Conservation (phyloP, 768 basidiomycete species). For the Tremella mesenterica region DNA sequence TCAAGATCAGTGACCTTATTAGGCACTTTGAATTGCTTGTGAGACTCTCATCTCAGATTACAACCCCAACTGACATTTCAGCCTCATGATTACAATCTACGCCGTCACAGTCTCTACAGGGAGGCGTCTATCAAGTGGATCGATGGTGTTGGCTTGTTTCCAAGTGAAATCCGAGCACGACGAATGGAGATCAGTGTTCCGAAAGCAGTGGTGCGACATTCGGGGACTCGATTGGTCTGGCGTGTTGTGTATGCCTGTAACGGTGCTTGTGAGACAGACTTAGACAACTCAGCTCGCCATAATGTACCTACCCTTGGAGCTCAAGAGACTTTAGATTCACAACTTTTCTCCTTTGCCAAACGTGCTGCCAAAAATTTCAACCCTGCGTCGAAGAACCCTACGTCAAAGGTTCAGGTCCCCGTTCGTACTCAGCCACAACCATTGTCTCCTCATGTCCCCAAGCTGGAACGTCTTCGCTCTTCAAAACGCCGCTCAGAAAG, state of each 20-base stretch:
- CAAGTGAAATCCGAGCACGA: neutral
- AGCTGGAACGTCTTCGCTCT: too few relatives aligned
- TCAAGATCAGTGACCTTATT: too few relatives aligned
- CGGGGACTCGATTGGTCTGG: neutral
- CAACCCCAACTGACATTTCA: neutral
- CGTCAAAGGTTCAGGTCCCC: too few relatives aligned
- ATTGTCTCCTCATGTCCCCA: too few relatives aligned
- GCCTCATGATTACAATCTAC: neutral
- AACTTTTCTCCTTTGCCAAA: too few relatives aligned
- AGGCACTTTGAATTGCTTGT: neutral
- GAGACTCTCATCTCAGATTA: neutral
- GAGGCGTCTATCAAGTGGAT: neutral
- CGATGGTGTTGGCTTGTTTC: neutral
- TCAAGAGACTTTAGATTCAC: too few relatives aligned
- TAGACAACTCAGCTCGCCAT: too few relatives aligned
- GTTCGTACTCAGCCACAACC: too few relatives aligned
- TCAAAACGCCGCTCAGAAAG: too few relatives aligned
- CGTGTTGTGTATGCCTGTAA: neutral
- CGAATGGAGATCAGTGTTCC: neutral
- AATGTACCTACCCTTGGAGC: too few relatives aligned
- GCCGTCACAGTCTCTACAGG: neutral
- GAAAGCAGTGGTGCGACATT: neutral
- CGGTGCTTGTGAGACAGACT: neutral
- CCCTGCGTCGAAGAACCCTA: too few relatives aligned
- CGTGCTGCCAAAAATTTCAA: too few relatives aligned